A percentile compares a stretch with the other conserved stretches of the same genome.
Evolutionary conservation across 345 rosid species (phyloP).

Genomic region (Salix dunnii): DNA sequence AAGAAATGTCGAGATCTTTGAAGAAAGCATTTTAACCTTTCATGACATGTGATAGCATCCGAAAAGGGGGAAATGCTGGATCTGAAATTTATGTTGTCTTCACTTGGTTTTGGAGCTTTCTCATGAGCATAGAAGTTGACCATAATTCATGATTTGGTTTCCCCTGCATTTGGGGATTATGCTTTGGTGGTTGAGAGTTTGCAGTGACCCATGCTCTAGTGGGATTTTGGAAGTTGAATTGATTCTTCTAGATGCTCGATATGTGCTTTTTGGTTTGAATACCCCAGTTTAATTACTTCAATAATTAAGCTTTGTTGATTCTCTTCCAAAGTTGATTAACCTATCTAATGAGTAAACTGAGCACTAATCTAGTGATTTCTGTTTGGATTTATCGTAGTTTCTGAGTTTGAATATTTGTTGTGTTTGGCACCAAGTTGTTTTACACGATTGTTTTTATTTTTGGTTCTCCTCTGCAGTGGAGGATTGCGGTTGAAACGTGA

Average conservation of each 20-base stretch:
- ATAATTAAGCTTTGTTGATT: not conserved
- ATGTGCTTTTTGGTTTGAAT: not conserved
- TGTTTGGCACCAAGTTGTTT: not conserved
- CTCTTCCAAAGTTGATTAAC: not conserved
- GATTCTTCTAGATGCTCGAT: not conserved
- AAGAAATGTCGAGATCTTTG: not conserved
- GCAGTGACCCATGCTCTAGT: not conserved
- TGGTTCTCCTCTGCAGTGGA: slow-evolving; percentile 52
- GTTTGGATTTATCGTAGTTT: slow-evolving; percentile 38
- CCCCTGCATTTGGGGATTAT: not conserved
- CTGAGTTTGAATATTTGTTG: not conserved
- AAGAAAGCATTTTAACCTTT: not conserved
- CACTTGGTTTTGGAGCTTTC: not conserved
- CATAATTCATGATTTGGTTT: not conserved
- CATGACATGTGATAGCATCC: not conserved
- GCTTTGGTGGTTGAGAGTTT: not conserved
- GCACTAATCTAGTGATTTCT: slow-evolving; percentile 8
- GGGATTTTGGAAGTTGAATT: not conserved
- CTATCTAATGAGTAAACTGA: not conserved
- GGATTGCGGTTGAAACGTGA: slow-evolving; percentile 96
- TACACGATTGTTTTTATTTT: slow-evolving; percentile 5
- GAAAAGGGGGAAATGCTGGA: not conserved
- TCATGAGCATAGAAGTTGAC: not conserved
- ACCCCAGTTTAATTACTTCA: not conserved
- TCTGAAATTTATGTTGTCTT: not conserved